A percentile compares a stretch with the other conserved stretches of the same genome.
These are phyloP conservation scores for Penicillium paxilli DNA, from an alignment of 495 filamentous ascomycete species.

Conservation along the genomic window DNA sequence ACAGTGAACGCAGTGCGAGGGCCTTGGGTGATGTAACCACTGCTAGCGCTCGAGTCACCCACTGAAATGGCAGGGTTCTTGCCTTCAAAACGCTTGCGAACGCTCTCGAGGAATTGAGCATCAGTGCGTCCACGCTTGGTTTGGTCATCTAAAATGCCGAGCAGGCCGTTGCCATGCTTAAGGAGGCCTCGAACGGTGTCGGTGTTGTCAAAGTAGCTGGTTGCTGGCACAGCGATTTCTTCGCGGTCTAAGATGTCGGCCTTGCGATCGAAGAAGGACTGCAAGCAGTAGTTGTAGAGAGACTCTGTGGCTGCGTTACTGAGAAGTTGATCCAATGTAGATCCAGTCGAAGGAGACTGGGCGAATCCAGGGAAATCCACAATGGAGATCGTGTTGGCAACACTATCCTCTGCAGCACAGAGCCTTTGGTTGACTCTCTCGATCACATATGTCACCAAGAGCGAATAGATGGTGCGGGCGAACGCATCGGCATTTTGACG, in stretches of 20 bases:
- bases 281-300: conserved; percentile 87
- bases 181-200: conserved; percentile 88
- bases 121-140: conserved; percentile 85
- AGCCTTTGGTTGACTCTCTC: conserved; percentile 89
- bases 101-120: conserved; percentile 82
- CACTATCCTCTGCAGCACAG: conserved; percentile 83
- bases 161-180: conserved; percentile 87
- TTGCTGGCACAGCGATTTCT: conserved; percentile 83
- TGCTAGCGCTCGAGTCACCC: conserved; percentile 67
- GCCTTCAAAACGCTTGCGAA: conserved; percentile 88
- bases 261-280: conserved; percentile 93
- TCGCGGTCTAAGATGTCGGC: conserved; percentile 90
- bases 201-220: conserved; percentile 96
- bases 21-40: conserved; percentile 80
- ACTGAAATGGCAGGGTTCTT: conserved; percentile 89
- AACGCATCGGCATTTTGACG: conserved; percentile 91
- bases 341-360: conserved; percentile 77
- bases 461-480: conserved; percentile 90
- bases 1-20: conserved; percentile 79
- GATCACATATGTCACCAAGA: conserved; percentile 89
- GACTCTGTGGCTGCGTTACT: conserved; percentile 92
- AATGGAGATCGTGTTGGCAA: conserved; percentile 90
- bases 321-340: conserved; percentile 86
- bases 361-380: conserved; percentile 97
- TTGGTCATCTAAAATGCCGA: conserved; percentile 95